phyloP scores from a whole-genome alignment of 106 monocot genomes.

The Vanilla planifolia region DNA sequence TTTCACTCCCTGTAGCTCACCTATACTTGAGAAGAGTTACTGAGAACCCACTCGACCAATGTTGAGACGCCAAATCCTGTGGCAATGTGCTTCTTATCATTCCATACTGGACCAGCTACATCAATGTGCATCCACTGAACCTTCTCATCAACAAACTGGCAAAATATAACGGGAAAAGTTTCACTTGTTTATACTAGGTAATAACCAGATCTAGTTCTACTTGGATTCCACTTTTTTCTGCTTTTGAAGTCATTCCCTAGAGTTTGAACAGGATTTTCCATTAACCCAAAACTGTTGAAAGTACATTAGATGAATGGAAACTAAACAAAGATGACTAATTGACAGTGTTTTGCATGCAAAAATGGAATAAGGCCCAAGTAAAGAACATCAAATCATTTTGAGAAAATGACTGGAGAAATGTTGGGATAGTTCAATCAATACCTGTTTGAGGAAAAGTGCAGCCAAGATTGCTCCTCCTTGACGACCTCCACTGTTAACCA shows the following conservation, averaged over 20 bases:
- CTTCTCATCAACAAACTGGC: slow-evolving; percentile 83
- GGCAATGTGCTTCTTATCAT: slow-evolving; percentile 41
- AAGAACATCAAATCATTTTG: too few relatives aligned
- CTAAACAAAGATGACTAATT: too few relatives aligned
- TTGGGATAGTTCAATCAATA: background rate
- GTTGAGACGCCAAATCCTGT: slow-evolving; percentile 65
- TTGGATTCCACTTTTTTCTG: too few relatives aligned
- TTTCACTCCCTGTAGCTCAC: too few relatives aligned
- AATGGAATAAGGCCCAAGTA: background rate
- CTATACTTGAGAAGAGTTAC: slow-evolving; percentile 31
- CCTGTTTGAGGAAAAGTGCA: slow-evolving; percentile 83
- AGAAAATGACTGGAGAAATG: background rate
- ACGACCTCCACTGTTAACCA: slow-evolving; percentile 61
- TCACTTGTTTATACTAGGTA: too few relatives aligned
- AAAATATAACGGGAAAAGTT: too few relatives aligned
- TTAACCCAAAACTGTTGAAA: too few relatives aligned
- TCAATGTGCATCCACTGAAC: slow-evolving; percentile 79
- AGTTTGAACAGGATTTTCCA: background rate
- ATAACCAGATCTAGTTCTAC: too few relatives aligned
- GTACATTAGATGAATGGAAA: too few relatives aligned
- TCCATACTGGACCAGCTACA: slow-evolving; percentile 75
- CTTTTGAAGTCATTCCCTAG: too few relatives aligned
- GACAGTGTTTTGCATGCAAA: background rate
- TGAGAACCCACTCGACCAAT: slow-evolving; percentile 64
- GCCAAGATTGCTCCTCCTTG: slow-evolving; percentile 64